These are phyloP conservation scores for Lentinula detonsa DNA, from an alignment of 768 basidiomycete genomes.

Conservation along the genomic window DNA sequence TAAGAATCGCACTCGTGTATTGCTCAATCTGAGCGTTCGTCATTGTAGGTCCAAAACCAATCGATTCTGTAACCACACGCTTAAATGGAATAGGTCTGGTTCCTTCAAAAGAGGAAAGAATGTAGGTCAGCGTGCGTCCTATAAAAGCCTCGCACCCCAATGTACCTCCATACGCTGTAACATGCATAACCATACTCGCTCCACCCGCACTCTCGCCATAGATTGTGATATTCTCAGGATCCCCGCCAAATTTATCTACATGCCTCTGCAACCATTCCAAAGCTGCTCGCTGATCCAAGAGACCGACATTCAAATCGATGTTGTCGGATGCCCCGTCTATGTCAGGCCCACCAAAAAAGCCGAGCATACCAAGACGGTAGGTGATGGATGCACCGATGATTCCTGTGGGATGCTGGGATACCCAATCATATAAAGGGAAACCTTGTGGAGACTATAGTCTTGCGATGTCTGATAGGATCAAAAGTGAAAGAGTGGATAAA, in stretches of 20 bases:
- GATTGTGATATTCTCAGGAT: slow-evolving; percentile 32
- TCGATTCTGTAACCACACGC: slow-evolving; percentile 35
- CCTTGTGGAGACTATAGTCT: slow-evolving; percentile 32
- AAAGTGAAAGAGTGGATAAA: neutral
- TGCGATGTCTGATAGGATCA: neutral
- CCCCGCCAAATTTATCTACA: slow-evolving; percentile 41
- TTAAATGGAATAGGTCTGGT: slow-evolving; percentile 30
- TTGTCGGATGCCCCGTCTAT: slow-evolving; percentile 13
- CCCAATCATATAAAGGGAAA: slow-evolving; percentile 43
- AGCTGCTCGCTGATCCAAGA: slow-evolving; percentile 26
- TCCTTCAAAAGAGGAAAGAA: slow-evolving; percentile 13
- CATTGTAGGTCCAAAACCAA: slow-evolving; percentile 32
- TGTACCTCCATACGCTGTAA: slow-evolving; percentile 35
- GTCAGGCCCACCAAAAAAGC: slow-evolving; percentile 13
- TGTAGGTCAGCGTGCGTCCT: neutral
- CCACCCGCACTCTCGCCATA: slow-evolving; percentile 37
- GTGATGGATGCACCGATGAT: slow-evolving; percentile 17
- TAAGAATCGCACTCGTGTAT: slow-evolving; percentile 21
- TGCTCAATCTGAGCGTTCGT: slow-evolving; percentile 21
- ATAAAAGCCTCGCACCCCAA: neutral
- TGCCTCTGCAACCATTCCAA: slow-evolving; percentile 42
- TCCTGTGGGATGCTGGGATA: slow-evolving; percentile 26
- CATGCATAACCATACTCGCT: slow-evolving; percentile 37
- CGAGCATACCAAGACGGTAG: slow-evolving; percentile 13
- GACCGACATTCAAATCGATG: slow-evolving; percentile 22